Evolutionary conservation across 371 early-diverging fungal species (phyloP).

Genomic region (Syncephalastrum monosporum): DNA sequence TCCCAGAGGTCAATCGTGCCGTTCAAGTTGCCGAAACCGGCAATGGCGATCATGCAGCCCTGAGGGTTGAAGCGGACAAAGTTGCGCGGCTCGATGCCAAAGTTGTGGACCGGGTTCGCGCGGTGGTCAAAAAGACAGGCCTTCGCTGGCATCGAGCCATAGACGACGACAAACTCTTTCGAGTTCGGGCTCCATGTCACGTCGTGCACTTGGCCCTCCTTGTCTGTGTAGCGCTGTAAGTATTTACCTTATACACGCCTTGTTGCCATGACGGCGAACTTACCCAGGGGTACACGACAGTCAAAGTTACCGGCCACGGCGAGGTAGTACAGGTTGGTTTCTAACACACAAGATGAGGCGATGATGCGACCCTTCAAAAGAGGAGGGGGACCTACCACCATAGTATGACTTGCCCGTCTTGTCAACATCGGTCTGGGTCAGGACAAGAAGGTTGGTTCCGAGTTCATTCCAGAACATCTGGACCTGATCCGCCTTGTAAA

Average conservation of each 20-base stretch:
- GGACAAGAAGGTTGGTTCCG: slow-evolving; percentile 87
- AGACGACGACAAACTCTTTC: slow-evolving; percentile 94
- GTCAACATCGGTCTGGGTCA: slow-evolving; percentile 95
- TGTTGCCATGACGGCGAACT: not conserved
- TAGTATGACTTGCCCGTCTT: slow-evolving; percentile 95
- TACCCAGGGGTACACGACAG: slow-evolving; percentile 80
- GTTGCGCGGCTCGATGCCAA: slow-evolving; percentile 88
- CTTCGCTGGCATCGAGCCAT: slow-evolving; percentile 94
- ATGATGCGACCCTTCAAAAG: not conserved
- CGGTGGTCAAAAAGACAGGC: slow-evolving; percentile 91
- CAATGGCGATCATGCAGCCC: slow-evolving; percentile 84
- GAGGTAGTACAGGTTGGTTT: slow-evolving; percentile 89
- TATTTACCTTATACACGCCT: not conserved
- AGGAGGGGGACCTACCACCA: slow-evolving; percentile 49
- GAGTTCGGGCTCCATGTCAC: slow-evolving; percentile 92
- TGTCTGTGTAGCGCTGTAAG: slow-evolving; percentile 40
- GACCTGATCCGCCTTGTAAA: slow-evolving; percentile 92
- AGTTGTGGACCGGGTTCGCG: slow-evolving; percentile 78
- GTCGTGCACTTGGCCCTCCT: slow-evolving; percentile 94
- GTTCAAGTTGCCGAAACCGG: slow-evolving; percentile 94
- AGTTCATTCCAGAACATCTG: slow-evolving; percentile 92
- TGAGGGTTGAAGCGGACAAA: slow-evolving; percentile 86
- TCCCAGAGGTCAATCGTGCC: slow-evolving; percentile 95
- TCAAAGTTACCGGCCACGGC: slow-evolving; percentile 92
- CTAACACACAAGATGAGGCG: slow-evolving; percentile 19